Evolutionary conservation across 1,284 basidiomycete genomes (phyloP).

Genomic region (Sphagnurus paluster): DNA sequence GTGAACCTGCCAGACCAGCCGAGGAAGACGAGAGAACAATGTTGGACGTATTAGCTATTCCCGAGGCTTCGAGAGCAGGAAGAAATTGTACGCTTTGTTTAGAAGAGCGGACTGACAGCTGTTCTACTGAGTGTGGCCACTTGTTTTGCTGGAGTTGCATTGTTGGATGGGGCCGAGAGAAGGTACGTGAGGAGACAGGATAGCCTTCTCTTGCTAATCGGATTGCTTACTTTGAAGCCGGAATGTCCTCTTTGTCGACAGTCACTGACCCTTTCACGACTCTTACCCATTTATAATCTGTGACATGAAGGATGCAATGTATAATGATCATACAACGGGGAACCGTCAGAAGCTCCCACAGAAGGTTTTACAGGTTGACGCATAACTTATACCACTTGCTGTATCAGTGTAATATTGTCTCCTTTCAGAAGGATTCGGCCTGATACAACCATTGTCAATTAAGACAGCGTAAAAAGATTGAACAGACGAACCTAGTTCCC

Average conservation of each 20-base stretch:
- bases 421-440: constrained; percentile 94
- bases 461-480: constrained; percentile 8
- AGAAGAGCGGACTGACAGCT: constrained; percentile 77
- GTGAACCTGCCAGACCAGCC: constrained; percentile 51
- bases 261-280: constrained; percentile 66
- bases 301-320: constrained; percentile 29
- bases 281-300: constrained; percentile 86
- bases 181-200: constrained; percentile 44
- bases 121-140: constrained; percentile 92
- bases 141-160: constrained; percentile 95
- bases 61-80: constrained; percentile 51
- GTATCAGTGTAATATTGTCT: constrained; percentile 95
- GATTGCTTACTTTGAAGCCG: constrained; percentile 43
- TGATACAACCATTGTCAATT: constrained; percentile 34
- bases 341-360: neutral
- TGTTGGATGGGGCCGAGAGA: constrained; percentile 86
- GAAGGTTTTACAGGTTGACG: constrained; percentile 12
- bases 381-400: constrained; percentile 50
- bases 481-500: constrained; percentile 67
- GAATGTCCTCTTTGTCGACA: constrained; percentile 91
- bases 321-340: constrained; percentile 19
- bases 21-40: constrained; percentile 71
- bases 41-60: constrained; percentile 57
- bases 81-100: constrained; percentile 86
- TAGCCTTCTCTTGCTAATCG: constrained; percentile 11